These are phyloP conservation scores for Candida ortonii DNA, from an alignment of 805 yeast genomes.

Conservation along the genomic window DNA sequence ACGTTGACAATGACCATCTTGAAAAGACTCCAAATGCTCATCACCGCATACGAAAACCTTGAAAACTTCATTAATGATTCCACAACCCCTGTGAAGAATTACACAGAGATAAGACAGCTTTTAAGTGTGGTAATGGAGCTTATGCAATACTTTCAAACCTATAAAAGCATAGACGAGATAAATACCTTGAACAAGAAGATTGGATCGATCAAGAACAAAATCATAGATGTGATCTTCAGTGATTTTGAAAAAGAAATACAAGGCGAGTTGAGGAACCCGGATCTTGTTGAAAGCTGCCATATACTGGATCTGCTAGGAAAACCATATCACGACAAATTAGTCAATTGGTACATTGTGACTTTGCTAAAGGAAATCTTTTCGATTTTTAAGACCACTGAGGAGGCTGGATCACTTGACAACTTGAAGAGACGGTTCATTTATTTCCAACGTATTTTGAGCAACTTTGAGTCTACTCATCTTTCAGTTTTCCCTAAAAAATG, in stretches of 20 bases:
- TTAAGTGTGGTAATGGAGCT: constrained; percentile 73
- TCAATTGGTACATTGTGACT: constrained; percentile 68
- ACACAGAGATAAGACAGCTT: constrained; percentile 54
- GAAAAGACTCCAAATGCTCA: constrained; percentile 82
- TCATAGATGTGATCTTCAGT: constrained; percentile 66
- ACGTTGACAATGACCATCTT: constrained; percentile 82
- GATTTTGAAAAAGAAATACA: constrained; percentile 61
- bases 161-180: constrained; percentile 79
- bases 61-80: constrained; percentile 40
- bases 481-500: constrained; percentile 66
- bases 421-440: constrained; percentile 76
- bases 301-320: constrained; percentile 64
- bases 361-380: constrained; percentile 70
- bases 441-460: constrained; percentile 66
- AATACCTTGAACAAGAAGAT: constrained; percentile 62
- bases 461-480: constrained; percentile 48
- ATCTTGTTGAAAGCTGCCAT: constrained; percentile 62
- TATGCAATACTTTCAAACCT: constrained; percentile 69
- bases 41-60: constrained; percentile 67
- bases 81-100: constrained; percentile 30
- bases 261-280: constrained; percentile 34
- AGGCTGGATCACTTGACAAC: constrained; percentile 93
- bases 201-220: constrained; percentile 52
- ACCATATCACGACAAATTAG: constrained; percentile 55
- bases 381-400: constrained; percentile 78